A percentile compares a stretch with the other conserved stretches of the same genome.
Conservation (phyloP, 1,139 yeast species). For the Suhomyces bokatorum region DNA sequence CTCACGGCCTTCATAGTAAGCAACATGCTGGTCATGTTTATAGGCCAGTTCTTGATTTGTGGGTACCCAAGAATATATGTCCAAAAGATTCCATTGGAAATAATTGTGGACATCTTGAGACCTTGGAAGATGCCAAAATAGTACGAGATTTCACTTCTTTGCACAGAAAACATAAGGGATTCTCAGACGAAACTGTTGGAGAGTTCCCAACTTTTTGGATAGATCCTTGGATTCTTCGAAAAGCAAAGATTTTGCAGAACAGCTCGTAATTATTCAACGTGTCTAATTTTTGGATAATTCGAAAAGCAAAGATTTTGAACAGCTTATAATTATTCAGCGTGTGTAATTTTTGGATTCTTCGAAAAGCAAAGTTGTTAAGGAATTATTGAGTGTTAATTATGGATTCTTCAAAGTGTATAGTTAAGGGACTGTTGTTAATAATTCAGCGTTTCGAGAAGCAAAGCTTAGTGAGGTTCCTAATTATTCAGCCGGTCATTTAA, state of each 20-base stretch:
- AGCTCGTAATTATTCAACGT: not conserved
- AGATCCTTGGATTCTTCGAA: conserved; percentile 16
- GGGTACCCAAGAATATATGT: conserved; percentile 33
- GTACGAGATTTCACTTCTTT: conserved; percentile 17
- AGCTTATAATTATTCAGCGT: too few relatives aligned
- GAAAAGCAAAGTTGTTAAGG: too few relatives aligned
- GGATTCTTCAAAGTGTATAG: too few relatives aligned
- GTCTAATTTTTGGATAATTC: too few relatives aligned
- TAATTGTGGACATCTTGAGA: conserved; percentile 22
- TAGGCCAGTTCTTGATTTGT: conserved; percentile 31
- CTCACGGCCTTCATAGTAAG: conserved; percentile 25
- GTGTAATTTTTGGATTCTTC: too few relatives aligned
- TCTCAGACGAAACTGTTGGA: not conserved
- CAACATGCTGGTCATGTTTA: conserved; percentile 29
- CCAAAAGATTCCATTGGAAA: conserved; percentile 22
- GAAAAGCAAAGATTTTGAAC: too few relatives aligned
- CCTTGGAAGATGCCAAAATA: conserved; percentile 20
- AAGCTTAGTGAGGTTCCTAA: too few relatives aligned
- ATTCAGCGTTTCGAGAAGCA: too few relatives aligned
- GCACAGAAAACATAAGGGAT: conserved; percentile 11
- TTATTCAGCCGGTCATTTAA: too few relatives aligned
- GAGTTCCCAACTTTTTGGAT: conserved; percentile 9
- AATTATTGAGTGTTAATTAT: too few relatives aligned
- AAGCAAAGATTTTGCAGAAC: not conserved
- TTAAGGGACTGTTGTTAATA: too few relatives aligned